Evolutionary conservation across 805 yeast species (phyloP), one percentile per base, ranked within the genome.

Genomic region (Cyberlindnera mississippiensis): DNA sequence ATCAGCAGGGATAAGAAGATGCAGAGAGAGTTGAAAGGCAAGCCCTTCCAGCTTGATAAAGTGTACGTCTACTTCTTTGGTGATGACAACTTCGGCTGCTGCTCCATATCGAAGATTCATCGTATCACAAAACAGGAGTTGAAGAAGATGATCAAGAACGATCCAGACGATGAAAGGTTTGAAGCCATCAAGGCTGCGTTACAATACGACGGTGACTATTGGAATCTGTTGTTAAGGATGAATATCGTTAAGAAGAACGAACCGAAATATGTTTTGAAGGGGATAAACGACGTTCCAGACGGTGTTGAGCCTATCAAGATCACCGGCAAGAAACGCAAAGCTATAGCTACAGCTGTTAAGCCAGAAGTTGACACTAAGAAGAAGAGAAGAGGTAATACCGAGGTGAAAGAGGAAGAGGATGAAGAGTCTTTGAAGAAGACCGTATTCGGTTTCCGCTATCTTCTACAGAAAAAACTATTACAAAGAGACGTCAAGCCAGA

Each of bases 391-490:
- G 18, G 2, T 16, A n/a, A 11, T 27, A 5, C n/a, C 35, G 11
- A 20, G 31, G 24, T 4, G 14, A 22, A 27, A 8, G n/a, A 20
- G 5, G 36, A 30, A 8, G 34, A 40, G 6, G 37, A 36, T 2
- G 43, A 40, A 12, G 51, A 44, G 10, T 29, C 16, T 2, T 32
- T 32, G 12, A 36, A 28, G n/a, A 18, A 29, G 7, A 37, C 40
- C 27, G 46, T 34, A 3, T 41, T 33, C 11, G 20, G n/a, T 6
- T 72, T 76, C 49, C 63, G 80, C 28, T 68, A 68, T 35, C 68
- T 65, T 45, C 62, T 75, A 33, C 80, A 75, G 56, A 61, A 71
- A 50, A 67, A 76, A 8, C 59, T 75, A 20, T 63, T 75, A 35
- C 78, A 73, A 51, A 50, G 78, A 52, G 62, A 60, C 37, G 56